These are phyloP conservation scores for Verticillium isaacii DNA, from an alignment of 2,329 filamentous ascomycete genomes.

Conservation along the genomic window DNA sequence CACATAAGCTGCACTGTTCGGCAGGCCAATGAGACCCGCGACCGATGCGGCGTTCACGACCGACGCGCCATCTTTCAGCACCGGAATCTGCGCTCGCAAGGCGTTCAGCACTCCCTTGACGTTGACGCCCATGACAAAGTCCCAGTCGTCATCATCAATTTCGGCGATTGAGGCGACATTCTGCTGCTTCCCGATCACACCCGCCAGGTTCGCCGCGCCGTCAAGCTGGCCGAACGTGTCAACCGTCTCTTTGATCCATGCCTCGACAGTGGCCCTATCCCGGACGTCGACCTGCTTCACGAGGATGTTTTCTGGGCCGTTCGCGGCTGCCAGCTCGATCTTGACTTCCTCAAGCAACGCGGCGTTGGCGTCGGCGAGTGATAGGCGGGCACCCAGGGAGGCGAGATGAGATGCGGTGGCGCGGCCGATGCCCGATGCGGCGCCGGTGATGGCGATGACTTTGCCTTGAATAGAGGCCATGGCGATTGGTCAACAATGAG, in stretches of 20 bases:
- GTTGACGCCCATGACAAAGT: conserved; percentile 37
- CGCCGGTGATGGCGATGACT: conserved; percentile 44
- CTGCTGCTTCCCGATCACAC: conserved; percentile 11
- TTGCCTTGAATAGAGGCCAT: conserved; percentile 21
- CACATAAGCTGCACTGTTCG: conserved; percentile 21
- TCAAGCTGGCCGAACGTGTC: conserved; percentile 30
- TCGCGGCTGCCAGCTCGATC: conserved; percentile 1
- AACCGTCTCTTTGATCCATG: conserved; percentile 25
- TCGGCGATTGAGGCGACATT: conserved; percentile 13
- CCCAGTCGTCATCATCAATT: conserved; percentile 34
- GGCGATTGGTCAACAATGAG: not conserved
- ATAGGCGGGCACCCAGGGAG: conserved; percentile 36
- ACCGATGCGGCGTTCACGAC: conserved; percentile 40
- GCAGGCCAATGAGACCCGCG: conserved; percentile 30
- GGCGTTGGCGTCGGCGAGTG: conserved; percentile 40
- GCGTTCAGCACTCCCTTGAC: conserved; percentile 44
- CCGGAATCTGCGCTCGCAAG: conserved; percentile 40
- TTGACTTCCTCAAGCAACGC: conserved; percentile 19
- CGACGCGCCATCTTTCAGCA: conserved; percentile 32
- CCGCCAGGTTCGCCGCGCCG: conserved; percentile 35
- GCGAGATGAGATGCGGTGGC: conserved; percentile 39
- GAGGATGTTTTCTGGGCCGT: conserved; percentile 2
- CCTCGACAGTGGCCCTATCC: conserved; percentile 8
- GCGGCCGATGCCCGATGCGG: conserved; percentile 43
- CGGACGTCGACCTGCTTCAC: conserved; percentile 9